A percentile compares a stretch with the other conserved stretches of the same genome.
These are phyloP conservation scores for Melanogaster broomeanus DNA, from an alignment of 768 basidiomycete species.

Conservation along the genomic window DNA sequence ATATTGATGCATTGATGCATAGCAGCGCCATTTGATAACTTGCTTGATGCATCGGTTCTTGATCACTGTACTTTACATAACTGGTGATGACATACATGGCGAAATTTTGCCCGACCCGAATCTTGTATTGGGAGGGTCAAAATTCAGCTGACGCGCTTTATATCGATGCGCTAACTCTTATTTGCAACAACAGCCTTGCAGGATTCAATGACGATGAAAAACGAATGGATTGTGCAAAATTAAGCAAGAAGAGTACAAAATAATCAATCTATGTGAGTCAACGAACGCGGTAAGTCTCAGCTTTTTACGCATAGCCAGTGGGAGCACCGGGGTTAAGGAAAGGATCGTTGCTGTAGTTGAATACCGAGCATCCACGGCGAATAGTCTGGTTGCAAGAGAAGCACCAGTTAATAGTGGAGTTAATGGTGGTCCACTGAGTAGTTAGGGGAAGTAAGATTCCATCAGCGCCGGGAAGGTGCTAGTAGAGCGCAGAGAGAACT, in stretches of 20 bases:
- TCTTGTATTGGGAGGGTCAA: too few species aligned
- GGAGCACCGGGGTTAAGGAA: conserved; percentile 33
- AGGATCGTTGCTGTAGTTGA: conserved; percentile 28
- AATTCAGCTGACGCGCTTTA: too few species aligned
- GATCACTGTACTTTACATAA: too few species aligned
- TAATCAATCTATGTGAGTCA: neutral
- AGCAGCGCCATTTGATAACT: too few species aligned
- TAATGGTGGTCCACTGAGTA: conserved; percentile 27
- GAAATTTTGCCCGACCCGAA: too few species aligned
- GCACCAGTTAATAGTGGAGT: conserved; percentile 36
- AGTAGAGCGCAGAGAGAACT: neutral
- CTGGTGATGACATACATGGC: too few species aligned
- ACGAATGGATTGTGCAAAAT: neutral
- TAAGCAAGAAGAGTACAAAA: neutral
- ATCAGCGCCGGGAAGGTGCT: neutral
- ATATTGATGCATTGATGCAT: too few species aligned
- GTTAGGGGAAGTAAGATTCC: neutral
- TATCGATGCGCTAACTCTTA: too few species aligned
- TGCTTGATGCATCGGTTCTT: too few species aligned
- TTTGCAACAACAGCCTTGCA: too few species aligned
- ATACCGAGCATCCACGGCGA: conserved; percentile 32
- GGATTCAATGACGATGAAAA: neutral
- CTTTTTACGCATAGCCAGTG: conserved; percentile 38
- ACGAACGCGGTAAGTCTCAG: too few species aligned
- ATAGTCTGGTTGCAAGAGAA: conserved; percentile 36